These are phyloP conservation scores for Russula olivacea DNA, from an alignment of 768 basidiomycete species.

Conservation along the genomic window DNA sequence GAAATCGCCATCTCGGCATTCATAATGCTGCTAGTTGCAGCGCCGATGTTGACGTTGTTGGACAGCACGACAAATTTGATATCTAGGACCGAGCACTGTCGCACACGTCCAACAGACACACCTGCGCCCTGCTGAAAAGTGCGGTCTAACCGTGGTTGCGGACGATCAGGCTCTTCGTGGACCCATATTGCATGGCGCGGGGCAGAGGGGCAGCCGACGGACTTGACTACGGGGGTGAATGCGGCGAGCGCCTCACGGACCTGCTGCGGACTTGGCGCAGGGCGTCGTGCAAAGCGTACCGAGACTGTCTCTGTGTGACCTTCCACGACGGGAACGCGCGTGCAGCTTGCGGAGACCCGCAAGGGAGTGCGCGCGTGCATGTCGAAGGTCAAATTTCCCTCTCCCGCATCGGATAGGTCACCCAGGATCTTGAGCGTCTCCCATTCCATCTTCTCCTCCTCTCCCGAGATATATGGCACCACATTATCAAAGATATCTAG, in stretches of 20 bases:
- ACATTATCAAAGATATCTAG: constrained; percentile 96
- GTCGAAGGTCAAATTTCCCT: constrained; percentile 61
- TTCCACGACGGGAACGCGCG: constrained; percentile 92
- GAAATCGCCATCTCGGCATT: constrained; percentile 94
- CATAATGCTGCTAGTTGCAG: constrained; percentile 94
- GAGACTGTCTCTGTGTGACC: constrained; percentile 92
- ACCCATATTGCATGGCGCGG: constrained; percentile 81
- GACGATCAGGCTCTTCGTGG: constrained; percentile 89
- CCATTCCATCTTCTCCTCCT: constrained; percentile 99
- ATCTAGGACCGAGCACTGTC: constrained; percentile 88
- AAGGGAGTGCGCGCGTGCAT: constrained; percentile 77
- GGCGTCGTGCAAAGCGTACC: constrained; percentile 70
- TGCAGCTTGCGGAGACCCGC: constrained; percentile 89
- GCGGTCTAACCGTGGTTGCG: constrained; percentile 89
- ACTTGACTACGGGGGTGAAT: constrained; percentile 72
- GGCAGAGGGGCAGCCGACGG: constrained; percentile 75
- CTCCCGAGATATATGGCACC: constrained; percentile 88
- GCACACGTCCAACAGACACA: constrained; percentile 83
- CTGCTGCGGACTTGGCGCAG: constrained; percentile 82
- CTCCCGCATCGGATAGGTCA: constrained; percentile 46
- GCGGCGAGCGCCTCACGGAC: constrained; percentile 72
- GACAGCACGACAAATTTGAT: constrained; percentile 91
- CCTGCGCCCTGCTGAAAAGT: constrained; percentile 88
- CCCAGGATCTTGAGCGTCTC: constrained; percentile 97
- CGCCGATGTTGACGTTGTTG: constrained; percentile 94